A percentile compares a stretch with the other conserved stretches of the same genome.
phyloP scores from a whole-genome alignment of 805 yeast species.

The Metschnikowia henanensis region DNA sequence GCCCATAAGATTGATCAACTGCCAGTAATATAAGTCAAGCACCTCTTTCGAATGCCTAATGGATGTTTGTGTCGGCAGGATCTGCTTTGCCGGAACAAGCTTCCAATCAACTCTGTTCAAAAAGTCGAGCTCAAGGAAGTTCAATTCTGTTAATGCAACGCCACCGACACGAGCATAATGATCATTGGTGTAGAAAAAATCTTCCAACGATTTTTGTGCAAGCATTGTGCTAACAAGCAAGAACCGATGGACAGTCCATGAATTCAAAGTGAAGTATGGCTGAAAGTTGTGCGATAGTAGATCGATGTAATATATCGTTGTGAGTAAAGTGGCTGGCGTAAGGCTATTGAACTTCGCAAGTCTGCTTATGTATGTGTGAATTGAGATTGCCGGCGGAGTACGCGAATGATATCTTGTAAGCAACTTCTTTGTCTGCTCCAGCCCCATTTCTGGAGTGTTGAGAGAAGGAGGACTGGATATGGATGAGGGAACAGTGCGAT shows the following conservation, averaged over 20 bases:
- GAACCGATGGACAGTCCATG: slow-evolving; percentile 92
- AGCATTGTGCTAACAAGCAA: slow-evolving; percentile 87
- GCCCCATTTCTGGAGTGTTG: slow-evolving; percentile 23
- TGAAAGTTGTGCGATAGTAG: slow-evolving; percentile 71
- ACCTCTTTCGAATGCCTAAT: slow-evolving; percentile 39
- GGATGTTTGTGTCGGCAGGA: slow-evolving; percentile 20
- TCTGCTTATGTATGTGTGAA: slow-evolving; percentile 67
- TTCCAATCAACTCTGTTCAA: slow-evolving; percentile 74
- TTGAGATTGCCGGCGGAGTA: slow-evolving; percentile 85
- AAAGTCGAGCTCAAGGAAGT: slow-evolving; percentile 86
- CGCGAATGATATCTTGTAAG: slow-evolving; percentile 93
- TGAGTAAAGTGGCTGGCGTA: slow-evolving; percentile 77
- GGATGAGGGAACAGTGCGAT: slow-evolving; percentile 43
- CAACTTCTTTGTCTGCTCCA: slow-evolving; percentile 20
- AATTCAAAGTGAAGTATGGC: slow-evolving; percentile 78
- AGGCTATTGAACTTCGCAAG: slow-evolving; percentile 81
- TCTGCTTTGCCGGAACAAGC: slow-evolving; percentile 40
- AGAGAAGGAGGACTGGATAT: slow-evolving; percentile 27
- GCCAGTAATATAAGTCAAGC: slow-evolving; percentile 39
- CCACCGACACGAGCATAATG: slow-evolving; percentile 98
- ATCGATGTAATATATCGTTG: slow-evolving; percentile 90
- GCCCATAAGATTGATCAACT: slow-evolving; percentile 43
- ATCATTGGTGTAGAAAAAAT: slow-evolving; percentile 87
- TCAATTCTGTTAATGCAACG: slow-evolving; percentile 76
- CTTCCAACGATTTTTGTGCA: slow-evolving; percentile 89